Evolutionary conservation across 1,139 yeast species (phyloP), one percentile per base, ranked within the genome.

Genomic region (Pichia terricola): DNA sequence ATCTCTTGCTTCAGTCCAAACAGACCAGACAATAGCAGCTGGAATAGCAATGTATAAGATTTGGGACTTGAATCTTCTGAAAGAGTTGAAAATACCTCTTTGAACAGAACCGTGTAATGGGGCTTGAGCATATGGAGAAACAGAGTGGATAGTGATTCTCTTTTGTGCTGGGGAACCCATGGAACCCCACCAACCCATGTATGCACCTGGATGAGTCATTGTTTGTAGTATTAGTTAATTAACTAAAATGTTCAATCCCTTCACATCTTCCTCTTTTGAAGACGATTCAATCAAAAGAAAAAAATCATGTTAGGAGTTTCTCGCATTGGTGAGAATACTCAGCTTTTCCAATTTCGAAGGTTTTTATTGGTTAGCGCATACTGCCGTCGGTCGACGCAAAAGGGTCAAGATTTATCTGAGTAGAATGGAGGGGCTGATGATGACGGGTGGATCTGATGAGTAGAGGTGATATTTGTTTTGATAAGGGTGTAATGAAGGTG

Each of bases 101-200:
- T 89, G 79, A 59, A 83, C 75, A 57, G 81, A 79, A 55, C 95
- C 96, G 66, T 83, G 82, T 64, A 91, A 74, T 48, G 97, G 96
- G 66, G 79, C 81, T 68, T 94, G 94, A 49, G 96, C 96, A 58
- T 75, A 85, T 52, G 96, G 95, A 52, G 98, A 84, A 51, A 91
- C 89, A 47, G 95, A 73, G 74, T 91, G 94, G 45, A 80, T 75
- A 50, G 88, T 80, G 57, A 85, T 72, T 67, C 85, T 81, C 69
- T 86, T 88, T 73, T 89, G 97, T 63, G 77, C 77, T 63, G 94
- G 94, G 67, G 86, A 75, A 52, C 69, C 71, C 59, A 79, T 66
- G 70, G 72, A 66, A 63, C 96, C 96, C 97, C 97, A 88, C 96
- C 96, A 88, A 61, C 97, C 97, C 89, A 85, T 80, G 64, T 84